Evolutionary conservation across 169 alveolate species (phyloP), one percentile per base, ranked within the genome.

Genomic region (Perkinsus marinus): DNA sequence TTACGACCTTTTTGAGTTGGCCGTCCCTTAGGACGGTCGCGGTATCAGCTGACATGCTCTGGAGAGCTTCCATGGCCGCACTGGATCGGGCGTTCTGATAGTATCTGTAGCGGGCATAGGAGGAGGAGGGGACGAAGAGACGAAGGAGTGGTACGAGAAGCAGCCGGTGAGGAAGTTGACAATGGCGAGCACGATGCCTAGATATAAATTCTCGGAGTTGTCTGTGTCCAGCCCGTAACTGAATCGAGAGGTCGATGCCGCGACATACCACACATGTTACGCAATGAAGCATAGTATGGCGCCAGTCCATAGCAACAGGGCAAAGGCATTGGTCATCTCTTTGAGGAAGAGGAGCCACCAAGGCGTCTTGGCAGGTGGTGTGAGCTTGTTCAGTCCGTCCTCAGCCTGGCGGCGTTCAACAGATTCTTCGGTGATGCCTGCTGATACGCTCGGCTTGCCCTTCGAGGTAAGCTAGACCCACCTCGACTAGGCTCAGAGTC

Each of bases 231-330:
- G 92, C 19, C 95, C 96, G 92, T 95, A 96, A 13, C 94, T 57
- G 79, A 16, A 16, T 30, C 26, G 3, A 13, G 22, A 13, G 22
- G 37, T n/a, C n/a, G n/a, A n/a, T n/a, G n/a, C n/a, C n/a, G n/a
- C n/a, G 26, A 57, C 79, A 57, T 13, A 13, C 30, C 3, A 41
- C 3, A 41, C 79, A 57, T 57, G 36, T 19, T 57, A 57, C 79
- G 79, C 95, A 36, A 95, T 79, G 92, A 96, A 95, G 43, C 97
- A 95, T 39, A 96, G 43, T 26, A 95, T 68, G 0, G 97, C 94
- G 43, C 97, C 97, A n/a, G 95, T 92, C 97, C 97, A 95, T 39
- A 96, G 94, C 90, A 96, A 92, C 30, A 95, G 91, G 89, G 96
- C 94, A 94, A 96, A 96, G 37, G 95, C 93, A 3, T 95, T 94